Evolutionary conservation across 345 rosid genomes (phyloP).

Genomic region (Rubroshorea leprosula): DNA sequence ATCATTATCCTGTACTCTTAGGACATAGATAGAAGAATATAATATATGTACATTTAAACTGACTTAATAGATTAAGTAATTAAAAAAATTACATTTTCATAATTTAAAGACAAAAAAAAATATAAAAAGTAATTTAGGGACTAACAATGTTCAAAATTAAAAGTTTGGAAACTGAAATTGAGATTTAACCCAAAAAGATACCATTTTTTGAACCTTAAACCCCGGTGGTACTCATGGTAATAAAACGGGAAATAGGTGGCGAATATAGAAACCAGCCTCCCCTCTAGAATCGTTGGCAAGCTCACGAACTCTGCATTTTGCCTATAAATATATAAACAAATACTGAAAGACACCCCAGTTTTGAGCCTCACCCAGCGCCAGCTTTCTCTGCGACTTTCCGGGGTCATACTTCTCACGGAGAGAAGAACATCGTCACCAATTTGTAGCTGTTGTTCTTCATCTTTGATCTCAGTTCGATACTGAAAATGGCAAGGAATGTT

Average conservation of each 20-base stretch:
- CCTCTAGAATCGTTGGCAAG: neutral
- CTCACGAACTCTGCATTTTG: constrained; percentile 18
- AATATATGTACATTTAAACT: too few relatives aligned
- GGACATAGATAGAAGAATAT: neutral
- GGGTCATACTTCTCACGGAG: constrained; percentile 3
- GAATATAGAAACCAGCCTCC: neutral
- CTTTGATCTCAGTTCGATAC: neutral
- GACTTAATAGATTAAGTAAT: too few relatives aligned
- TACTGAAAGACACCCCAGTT: too few relatives aligned
- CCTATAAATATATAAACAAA: constrained; percentile 19
- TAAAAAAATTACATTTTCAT: too few relatives aligned
- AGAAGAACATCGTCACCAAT: neutral
- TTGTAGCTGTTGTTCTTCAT: neutral
- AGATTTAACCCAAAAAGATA: too few relatives aligned
- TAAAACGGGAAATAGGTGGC: neutral
- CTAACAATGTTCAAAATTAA: too few relatives aligned
- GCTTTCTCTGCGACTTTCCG: neutral
- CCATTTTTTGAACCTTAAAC: neutral
- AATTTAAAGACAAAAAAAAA: too few relatives aligned
- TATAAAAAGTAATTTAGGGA: too few relatives aligned
- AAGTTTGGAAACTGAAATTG: too few relatives aligned
- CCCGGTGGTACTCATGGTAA: constrained; percentile 6
- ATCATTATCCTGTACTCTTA: neutral
- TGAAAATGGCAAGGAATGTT: constrained; percentile 86
- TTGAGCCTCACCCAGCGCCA: constrained; percentile 5